Conservation (phyloP, 164 flowering plant species). For the Kingdonia uniflora region DNA sequence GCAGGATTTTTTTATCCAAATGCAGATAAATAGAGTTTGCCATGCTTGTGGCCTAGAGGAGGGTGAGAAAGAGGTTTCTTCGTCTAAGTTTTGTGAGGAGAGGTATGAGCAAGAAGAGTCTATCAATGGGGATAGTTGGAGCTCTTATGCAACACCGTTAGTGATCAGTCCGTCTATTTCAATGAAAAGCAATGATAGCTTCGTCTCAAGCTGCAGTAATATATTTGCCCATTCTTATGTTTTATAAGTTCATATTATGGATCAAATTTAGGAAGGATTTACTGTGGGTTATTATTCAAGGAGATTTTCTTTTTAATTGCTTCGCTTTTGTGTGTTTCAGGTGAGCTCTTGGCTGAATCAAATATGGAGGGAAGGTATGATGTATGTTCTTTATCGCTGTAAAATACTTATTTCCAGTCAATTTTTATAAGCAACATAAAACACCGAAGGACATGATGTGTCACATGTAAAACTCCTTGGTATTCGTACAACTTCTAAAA, state of each 20-base stretch:
- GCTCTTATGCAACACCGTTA: slow-evolving; percentile 21
- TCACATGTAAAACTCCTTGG: no score
- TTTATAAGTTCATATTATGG: no score
- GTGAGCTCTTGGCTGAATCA: slow-evolving; percentile 53
- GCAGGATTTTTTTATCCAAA: no score
- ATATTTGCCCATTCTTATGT: slow-evolving; percentile 5
- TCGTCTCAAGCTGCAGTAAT: slow-evolving; percentile 50
- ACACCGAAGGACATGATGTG: no score
- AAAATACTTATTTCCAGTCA: no score
- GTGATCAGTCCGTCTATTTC: slow-evolving; percentile 46
- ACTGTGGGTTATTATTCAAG: background rate
- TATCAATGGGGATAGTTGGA: slow-evolving; percentile 15
- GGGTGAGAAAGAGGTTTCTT: slow-evolving; percentile 12
- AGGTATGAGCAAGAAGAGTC: slow-evolving; percentile 21
- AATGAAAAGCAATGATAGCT: slow-evolving; percentile 40
- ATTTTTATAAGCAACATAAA: no score
- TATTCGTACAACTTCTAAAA: no score
- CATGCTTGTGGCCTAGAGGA: no score
- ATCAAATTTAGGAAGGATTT: background rate
- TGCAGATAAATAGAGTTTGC: no score
- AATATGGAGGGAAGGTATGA: slow-evolving; percentile 38
- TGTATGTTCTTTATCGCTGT: no score
- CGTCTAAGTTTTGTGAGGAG: slow-evolving; percentile 30
- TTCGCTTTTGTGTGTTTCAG: slow-evolving; percentile 25
- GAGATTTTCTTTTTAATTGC: background rate